phyloP scores from a whole-genome alignment of 345 rosid species.

The Euphorbia tirucalli region DNA sequence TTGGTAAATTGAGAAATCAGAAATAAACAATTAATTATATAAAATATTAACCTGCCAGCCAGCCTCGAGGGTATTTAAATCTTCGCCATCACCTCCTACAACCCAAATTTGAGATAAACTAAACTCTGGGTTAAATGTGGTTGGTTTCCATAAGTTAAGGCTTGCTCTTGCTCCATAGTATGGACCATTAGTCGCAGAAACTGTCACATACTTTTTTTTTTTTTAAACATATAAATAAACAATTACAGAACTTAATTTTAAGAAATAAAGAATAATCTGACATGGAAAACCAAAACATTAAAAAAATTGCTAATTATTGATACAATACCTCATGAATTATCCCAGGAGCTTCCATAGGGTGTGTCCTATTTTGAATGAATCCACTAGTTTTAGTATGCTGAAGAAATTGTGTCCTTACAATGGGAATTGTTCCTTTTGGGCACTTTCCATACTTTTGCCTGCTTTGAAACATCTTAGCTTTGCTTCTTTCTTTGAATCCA shows the following conservation, averaged over 20 bases:
- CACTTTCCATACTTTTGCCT: conserved; percentile 24
- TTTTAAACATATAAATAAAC: too few species aligned
- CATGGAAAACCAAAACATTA: too few species aligned
- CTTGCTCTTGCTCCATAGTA: conserved; percentile 23
- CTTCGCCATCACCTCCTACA: neutral
- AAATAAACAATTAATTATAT: neutral
- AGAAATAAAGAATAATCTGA: too few species aligned
- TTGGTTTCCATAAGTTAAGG: conserved; percentile 29
- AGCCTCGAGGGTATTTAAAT: conserved; percentile 15
- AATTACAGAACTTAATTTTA: too few species aligned
- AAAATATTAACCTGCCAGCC: conserved; percentile 24
- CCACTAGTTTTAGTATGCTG: neutral
- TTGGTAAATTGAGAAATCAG: too few species aligned
- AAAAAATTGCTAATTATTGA: too few species aligned
- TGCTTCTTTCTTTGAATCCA: conserved; percentile 4
- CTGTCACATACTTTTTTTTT: conserved; percentile 8
- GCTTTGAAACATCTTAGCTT: neutral
- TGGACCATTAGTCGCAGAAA: neutral
- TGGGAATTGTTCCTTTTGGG: conserved; percentile 33
- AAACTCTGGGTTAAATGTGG: neutral
- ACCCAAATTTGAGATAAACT: conserved; percentile 25
- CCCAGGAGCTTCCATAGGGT: neutral
- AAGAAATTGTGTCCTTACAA: conserved; percentile 10
- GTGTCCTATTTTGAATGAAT: neutral
- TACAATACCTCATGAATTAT: neutral